Evolutionary conservation across 768 basidiomycete species (phyloP), one percentile per base, ranked within the genome.

Genomic region (Cystofilobasidium ferigula): DNA sequence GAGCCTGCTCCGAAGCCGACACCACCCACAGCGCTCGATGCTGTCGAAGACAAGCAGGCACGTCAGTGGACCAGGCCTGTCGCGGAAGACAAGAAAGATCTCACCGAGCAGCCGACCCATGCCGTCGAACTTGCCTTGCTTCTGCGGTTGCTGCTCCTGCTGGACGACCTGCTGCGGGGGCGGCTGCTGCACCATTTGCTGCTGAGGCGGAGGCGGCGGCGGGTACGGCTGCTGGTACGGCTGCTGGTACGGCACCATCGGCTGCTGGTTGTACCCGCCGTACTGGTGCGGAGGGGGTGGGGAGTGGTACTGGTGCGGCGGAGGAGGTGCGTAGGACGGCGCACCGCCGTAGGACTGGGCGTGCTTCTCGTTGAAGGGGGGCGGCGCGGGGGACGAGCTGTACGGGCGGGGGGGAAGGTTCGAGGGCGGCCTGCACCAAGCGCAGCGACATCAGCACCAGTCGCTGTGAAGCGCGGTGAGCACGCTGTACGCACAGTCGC

Each of bases 1-100:
- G 35, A 40, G 13, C 62, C 62, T 10, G 62, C 62, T 1, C 62
- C 62, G 22, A 54, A 63, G 24, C 62, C 62, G 28, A 63, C 62
- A 10, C 62, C 62, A 3, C 62, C 62, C 8, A 63, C 62, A 6
- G 62, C 62, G 18, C 48, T 53, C 5, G 51, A 30, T 6, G 62
- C 62, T 59, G 58, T 3, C 7, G 22, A 0, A 20, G n/a, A n/a
- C 56, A 30, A 16, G 38, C 9, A 40, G 38, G 9, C 8, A 5
- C 43, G 43, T 12, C 13, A 45, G 18, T 20, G 20, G 43, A 45
- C 43, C 10, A 18, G 20, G 10, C 14, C 13, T 14, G 20, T 12
- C 14, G 40, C 14, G 16, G 40, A 14, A n/a, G 45, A 6, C 45
- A 12, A 59, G n/a, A n/a, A n/a, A n/a, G n/a, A n/a, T n/a, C 58